These are phyloP conservation scores for Aspergillus hancockii DNA, from an alignment of 495 filamentous ascomycete species.

Conservation along the genomic window DNA sequence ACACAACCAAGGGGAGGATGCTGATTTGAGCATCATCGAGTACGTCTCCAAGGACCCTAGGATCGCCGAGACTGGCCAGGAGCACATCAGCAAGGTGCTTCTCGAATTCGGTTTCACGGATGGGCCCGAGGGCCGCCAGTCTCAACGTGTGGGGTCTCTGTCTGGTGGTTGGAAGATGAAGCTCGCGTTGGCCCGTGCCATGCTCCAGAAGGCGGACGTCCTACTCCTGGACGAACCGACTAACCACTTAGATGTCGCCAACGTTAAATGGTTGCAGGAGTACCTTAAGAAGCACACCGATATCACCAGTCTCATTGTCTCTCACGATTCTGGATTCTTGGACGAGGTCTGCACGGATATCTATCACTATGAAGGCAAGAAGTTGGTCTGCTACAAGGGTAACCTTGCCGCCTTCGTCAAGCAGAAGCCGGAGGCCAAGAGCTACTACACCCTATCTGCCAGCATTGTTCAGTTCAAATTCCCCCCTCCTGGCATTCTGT, in stretches of 20 bases:
- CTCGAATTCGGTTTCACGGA: conserved; percentile 90
- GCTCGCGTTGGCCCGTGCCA: conserved; percentile 91
- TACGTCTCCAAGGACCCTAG: conserved; percentile 84
- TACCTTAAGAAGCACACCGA: conserved; percentile 95
- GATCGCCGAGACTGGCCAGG: conserved; percentile 69
- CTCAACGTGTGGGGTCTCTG: conserved; percentile 84
- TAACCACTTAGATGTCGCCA: conserved; percentile 95
- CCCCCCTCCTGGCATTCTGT: conserved; percentile 89
- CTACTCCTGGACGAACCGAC: conserved; percentile 97
- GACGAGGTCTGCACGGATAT: conserved; percentile 98
- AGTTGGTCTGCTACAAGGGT: conserved; percentile 90
- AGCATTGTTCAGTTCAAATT: conserved; percentile 96
- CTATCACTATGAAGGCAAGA: conserved; percentile 99
- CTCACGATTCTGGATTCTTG: conserved; percentile 96
- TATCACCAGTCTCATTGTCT: conserved; percentile 96
- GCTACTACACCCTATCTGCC: conserved; percentile 95
- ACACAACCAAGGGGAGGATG: conserved; percentile 97
- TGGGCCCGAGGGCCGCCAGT: conserved; percentile 84
- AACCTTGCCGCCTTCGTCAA: conserved; percentile 93
- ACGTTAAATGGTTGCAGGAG: conserved; percentile 92
- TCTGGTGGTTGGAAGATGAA: conserved; percentile 99
- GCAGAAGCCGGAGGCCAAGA: conserved; percentile 92
- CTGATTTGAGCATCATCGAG: conserved; percentile 90
- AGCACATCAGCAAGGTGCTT: conserved; percentile 80
- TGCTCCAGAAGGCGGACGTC: conserved; percentile 95